phyloP scores from a whole-genome alignment of 2,329 filamentous ascomycete species.

The Arthrobotrys sphaeroides region DNA sequence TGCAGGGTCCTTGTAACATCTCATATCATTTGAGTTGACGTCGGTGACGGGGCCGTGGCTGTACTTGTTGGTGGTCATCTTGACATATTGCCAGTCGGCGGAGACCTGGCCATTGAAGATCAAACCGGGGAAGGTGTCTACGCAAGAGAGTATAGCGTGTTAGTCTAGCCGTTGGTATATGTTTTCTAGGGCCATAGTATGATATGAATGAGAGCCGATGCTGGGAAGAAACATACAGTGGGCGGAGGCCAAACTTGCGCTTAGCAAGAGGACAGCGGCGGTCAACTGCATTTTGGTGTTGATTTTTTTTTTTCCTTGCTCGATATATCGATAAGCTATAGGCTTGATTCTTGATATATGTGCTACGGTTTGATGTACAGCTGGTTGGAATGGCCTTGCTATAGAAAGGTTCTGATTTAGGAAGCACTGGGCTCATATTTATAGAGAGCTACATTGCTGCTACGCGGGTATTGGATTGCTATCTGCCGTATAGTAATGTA shows the following conservation, averaged over 20 bases:
- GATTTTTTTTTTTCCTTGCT: too few relatives aligned
- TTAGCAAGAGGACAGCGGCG: slow-evolving; percentile 18
- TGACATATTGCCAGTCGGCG: slow-evolving; percentile 65
- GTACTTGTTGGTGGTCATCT: slow-evolving; percentile 60
- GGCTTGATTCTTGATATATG: background rate
- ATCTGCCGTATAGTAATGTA: background rate
- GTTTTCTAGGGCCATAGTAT: too few relatives aligned
- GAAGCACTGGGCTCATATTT: background rate
- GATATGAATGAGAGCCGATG: background rate
- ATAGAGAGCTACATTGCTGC: background rate
- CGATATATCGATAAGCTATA: too few relatives aligned
- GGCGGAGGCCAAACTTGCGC: slow-evolving; percentile 40
- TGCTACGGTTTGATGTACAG: background rate
- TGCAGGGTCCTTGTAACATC: slow-evolving; percentile 64
- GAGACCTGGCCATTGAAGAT: slow-evolving; percentile 63
- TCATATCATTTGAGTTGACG: slow-evolving; percentile 61
- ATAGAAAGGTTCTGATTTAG: background rate
- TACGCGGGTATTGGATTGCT: background rate
- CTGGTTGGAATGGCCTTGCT: background rate
- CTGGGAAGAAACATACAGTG: slow-evolving; percentile 30
- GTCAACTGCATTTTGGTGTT: slow-evolving; percentile 39
- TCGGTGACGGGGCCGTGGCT: slow-evolving; percentile 62
- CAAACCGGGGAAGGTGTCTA: slow-evolving; percentile 60
- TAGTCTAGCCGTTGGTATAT: too few relatives aligned
- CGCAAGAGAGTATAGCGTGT: background rate